Evolutionary conservation across 106 monocot species (phyloP), one percentile per base, ranked within the genome.

Genomic region (Ottelia alismoides): DNA sequence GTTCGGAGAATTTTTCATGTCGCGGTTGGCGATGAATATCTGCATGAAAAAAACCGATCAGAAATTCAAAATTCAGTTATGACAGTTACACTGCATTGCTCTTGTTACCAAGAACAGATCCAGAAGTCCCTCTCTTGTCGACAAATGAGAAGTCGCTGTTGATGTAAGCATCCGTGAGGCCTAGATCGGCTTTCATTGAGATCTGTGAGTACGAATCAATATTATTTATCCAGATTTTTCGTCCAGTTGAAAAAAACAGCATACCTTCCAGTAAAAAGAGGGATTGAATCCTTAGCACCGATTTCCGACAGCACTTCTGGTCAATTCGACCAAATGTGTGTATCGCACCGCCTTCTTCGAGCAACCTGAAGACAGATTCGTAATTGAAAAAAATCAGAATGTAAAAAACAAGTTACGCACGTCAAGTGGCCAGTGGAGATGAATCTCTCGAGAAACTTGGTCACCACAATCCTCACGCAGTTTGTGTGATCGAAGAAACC

Each of bases 221-320:
- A n/a, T n/a, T n/a, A n/a, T n/a, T n/a, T n/a, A n/a, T n/a, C n/a
- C n/a, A n/a, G n/a, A n/a, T n/a, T n/a, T n/a, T n/a, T n/a, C n/a
- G n/a, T n/a, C n/a, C n/a, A n/a, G n/a, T n/a, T n/a, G n/a, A n/a
- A n/a, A n/a, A n/a, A n/a, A n/a, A n/a, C 25, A 49, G n/a, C 4
- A 1, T 58, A 96, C 94, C 94, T 96, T 96, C 94, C 88, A 96
- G 57, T 96, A 96, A 57, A 96, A 96, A 54, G 74, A 50, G 18
- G 94, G 88, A 49, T 71, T 96, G 81, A 20, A 96, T 72, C 81
- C 58, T 78, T 22, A 94, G 47, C 22, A 84, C 65, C 59, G 75
- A 78, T 64, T 79, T 96, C 28, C 27, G 25, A 47, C 25, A 17
- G 50, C 47, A 75, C 58, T 72, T 72, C 60, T 62, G 31, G 27